Conservation (phyloP, 1,139 yeast genomes). For the Kurtzmaniella quercitrusa region DNA sequence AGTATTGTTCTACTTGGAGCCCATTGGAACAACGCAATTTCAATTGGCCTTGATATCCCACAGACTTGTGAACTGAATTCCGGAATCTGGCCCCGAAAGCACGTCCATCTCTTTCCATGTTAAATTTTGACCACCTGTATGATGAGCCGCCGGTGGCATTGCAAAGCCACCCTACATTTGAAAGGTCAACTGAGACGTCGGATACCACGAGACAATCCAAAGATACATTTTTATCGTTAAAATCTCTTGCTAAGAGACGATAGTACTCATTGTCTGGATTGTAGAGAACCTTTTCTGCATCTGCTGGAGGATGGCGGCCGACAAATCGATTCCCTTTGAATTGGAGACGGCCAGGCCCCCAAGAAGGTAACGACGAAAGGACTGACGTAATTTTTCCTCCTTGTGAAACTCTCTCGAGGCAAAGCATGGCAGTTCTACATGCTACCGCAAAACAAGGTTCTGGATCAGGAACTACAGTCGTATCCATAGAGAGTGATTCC, state of each 20-base stretch:
- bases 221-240: slow-evolving; percentile 64
- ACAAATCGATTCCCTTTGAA: slow-evolving; percentile 43
- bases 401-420: slow-evolving; percentile 51
- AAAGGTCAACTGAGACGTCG: slow-evolving; percentile 63
- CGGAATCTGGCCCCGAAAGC: slow-evolving; percentile 59
- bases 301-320: slow-evolving; percentile 40
- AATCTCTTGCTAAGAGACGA: slow-evolving; percentile 54
- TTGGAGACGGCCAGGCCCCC: slow-evolving; percentile 79
- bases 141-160: slow-evolving; percentile 70
- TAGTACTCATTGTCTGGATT: slow-evolving; percentile 63
- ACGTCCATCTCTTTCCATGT: slow-evolving; percentile 66
- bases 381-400: slow-evolving; percentile 83
- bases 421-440: slow-evolving; percentile 59
- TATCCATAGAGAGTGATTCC: slow-evolving; percentile 31
- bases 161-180: slow-evolving; percentile 67
- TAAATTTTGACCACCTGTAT: slow-evolving; percentile 64
- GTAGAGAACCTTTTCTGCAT: slow-evolving; percentile 52
- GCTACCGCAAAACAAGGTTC: slow-evolving; percentile 85
- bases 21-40: slow-evolving; percentile 90
- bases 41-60: slow-evolving; percentile 78
- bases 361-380: slow-evolving; percentile 67
- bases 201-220: slow-evolving; percentile 74
- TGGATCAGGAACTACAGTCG: slow-evolving; percentile 43
- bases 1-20: slow-evolving; percentile 74
- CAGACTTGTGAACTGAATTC: slow-evolving; percentile 37